Evolutionary conservation across 305 asterid genomes (phyloP), one percentile per base, ranked within the genome.

Genomic region (Fraxinus sp.): DNA sequence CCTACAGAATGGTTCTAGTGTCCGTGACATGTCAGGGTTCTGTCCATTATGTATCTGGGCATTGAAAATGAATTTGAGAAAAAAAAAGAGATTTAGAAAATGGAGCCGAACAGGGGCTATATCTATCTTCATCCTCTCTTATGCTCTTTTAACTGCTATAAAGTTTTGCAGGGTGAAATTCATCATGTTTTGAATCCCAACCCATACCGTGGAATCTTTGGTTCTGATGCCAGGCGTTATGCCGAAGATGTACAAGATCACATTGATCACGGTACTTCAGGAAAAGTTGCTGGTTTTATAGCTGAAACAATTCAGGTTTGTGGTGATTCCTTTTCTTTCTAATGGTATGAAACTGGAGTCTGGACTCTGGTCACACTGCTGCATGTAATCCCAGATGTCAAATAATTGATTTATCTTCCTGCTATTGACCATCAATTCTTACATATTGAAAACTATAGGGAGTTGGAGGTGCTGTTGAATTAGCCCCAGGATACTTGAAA

Each of bases 401-500:
- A 35, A 8, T n/a, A n/a, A 30, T 3, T 20, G 76, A 62, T 39
- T 55, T 81, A 73, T 6, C 36, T 72, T 78, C 84, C 24, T 79
- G 71, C 39, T 74, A 77, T 74, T 55, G 80, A 79, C 74, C 66
- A 79, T 77, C 74, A 74, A 28, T 59, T 76, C 3, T 83, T 80
- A 30, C 72, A 70, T 5, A 80, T 84, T 86, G 80, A 79, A 79
- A 82, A 88, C 84, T 36, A 64, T 84, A 95, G 99, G 99, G 99
- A 72, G 99, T 90, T 84, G 99, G 99, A 35, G 99, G 99, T 88
- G 88, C 99, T 39, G 98, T 96, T 83, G 99, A 94, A 85, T 87
- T 96, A 79, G 98, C 98, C 86, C 95, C 97, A 2, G 99, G 99
- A 84, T 96, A 96, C 89, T 89, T 96, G 82, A 93, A 96, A 88